These are phyloP conservation scores for Davidsoniella neocaledoniae DNA, from an alignment of 2,329 filamentous ascomycete species.

Conservation along the genomic window DNA sequence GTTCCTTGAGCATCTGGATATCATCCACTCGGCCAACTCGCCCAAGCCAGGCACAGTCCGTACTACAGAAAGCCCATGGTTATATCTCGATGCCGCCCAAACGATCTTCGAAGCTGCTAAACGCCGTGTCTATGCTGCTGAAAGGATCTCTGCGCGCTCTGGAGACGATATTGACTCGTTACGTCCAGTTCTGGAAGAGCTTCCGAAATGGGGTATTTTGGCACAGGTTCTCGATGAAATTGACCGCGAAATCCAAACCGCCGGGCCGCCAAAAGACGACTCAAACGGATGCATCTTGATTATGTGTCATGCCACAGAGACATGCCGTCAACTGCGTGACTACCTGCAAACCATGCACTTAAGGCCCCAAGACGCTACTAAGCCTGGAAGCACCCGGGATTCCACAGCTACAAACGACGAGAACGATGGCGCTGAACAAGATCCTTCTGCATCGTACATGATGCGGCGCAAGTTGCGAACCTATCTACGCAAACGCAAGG, in stretches of 20 bases:
- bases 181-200: constrained; percentile 72
- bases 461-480: constrained; percentile 74
- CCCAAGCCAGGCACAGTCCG: constrained; percentile 74
- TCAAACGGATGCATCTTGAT: constrained; percentile 86
- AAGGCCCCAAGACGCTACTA: constrained; percentile 31
- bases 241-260: constrained; percentile 75
- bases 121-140: constrained; percentile 64
- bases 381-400: constrained; percentile 12
- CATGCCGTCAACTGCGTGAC: constrained; percentile 75
- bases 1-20: constrained; percentile 86
- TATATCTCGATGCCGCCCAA: constrained; percentile 88
- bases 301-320: constrained; percentile 83
- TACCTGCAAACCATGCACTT: constrained; percentile 85
- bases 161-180: constrained; percentile 40
- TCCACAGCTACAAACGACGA: constrained; percentile 16
- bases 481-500: constrained; percentile 80
- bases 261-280: constrained; percentile 57
- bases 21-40: constrained; percentile 77
- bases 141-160: constrained; percentile 12
- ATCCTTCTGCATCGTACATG: constrained; percentile 65
- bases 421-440: constrained; percentile 23
- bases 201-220: constrained; percentile 82
- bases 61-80: constrained; percentile 85
- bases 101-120: constrained; percentile 87
- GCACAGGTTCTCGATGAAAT: constrained; percentile 90